Evolutionary conservation across 176 grass and related monocot genomes (phyloP), one percentile per base, ranked within the genome.

Genomic region (maize (Zea mays)): DNA sequence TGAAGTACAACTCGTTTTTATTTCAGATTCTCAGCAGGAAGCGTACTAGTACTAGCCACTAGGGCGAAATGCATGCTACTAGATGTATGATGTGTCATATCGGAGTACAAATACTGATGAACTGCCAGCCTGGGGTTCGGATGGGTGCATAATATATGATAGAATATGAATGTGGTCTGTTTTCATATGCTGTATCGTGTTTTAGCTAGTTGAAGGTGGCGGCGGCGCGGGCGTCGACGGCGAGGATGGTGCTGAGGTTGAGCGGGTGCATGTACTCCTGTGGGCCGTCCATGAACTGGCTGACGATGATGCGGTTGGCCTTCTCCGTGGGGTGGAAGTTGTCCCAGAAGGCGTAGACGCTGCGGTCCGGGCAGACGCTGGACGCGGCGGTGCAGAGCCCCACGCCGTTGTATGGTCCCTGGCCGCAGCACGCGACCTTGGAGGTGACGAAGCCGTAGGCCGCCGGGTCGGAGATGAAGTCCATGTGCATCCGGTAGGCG

Each of bases 201-300:
- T 27, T 27, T 27, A 8, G 1, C 1, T 45, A 12, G 27, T 37
- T 51, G 33, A 40, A 65, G 62, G 62, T 65, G 36, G 62, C 5
- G 2, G 67, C 69, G 2, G 63, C 33, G 2, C 2, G 2, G 3
- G 74, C 44, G 17, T 93, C 84, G 68, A 93, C 60, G 69, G 84
- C 84, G 61, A 93, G 87, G 68, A 93, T 90, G 73, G 87, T 85
- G 81, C 73, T 79, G 81, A 87, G 80, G 78, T 93, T 93, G 87
- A 90, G 51, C 16, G 90, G 90, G 81, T 82, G 79, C 84, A 93
- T 90, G 69, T 93, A 93, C 56, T 85, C 68, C 3, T 59, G 20
- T 0, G 74, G 42, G 12, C 87, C 90, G 3, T 72, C 48, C 81
- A 93, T 89, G 84, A 89, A 85, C 52, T 93, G 90, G 73, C 69